Base-by-base conservation (phyloP, 768 basidiomycete genomes). In the Phaeolepiota aurea region DNA sequence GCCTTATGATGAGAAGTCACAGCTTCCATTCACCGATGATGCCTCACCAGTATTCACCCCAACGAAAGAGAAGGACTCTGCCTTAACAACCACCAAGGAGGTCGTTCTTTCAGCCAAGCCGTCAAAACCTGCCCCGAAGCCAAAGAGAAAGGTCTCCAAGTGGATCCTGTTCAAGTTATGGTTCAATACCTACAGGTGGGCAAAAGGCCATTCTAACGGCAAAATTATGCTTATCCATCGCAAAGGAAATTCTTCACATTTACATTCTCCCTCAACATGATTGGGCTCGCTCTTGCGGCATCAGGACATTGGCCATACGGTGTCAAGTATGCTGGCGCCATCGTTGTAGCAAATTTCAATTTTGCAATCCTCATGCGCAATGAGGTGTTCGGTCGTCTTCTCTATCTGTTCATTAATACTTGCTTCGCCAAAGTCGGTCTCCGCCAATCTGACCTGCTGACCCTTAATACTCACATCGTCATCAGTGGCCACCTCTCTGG, bases 341-440 rank as follows among this genome's bases (percentile, higher is more conserved):
- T 86, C 51, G 80, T 78, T 5, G 66, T 82, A 4, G 84, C 78
- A 0, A 87, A 87, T 47, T 61, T 87, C 52, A 79, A 79, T 55
- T 67, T 82, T 37, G 72, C 82, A 3, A 74, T 87, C 38, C 65
- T 87, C 20, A 77, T 87, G 73, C 71, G 84, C 9, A 87, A 87
- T 52, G 84, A 87, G 48, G 69, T 84, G 10, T 87, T 87, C 43
- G 80, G 82, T 18, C 82, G 84, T 20, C 47, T 76, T 28, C 56
- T 87, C 14, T 87, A 84, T 53, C 54, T 69, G 40, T 59, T 81
- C 38, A 71, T 82, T 45, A 87, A 84, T 56, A 80, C 76, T 0
- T 61, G 58, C 45, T 85, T 87, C 44, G 80, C 82, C 16, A 86
- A 84, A 71, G 80, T 77, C 48, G 9, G 57, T 45, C 18, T 3